Evolutionary conservation across 495 filamentous ascomycete genomes (phyloP), one percentile per base, ranked within the genome.

Genomic region (Astrocystis sublimbata): DNA sequence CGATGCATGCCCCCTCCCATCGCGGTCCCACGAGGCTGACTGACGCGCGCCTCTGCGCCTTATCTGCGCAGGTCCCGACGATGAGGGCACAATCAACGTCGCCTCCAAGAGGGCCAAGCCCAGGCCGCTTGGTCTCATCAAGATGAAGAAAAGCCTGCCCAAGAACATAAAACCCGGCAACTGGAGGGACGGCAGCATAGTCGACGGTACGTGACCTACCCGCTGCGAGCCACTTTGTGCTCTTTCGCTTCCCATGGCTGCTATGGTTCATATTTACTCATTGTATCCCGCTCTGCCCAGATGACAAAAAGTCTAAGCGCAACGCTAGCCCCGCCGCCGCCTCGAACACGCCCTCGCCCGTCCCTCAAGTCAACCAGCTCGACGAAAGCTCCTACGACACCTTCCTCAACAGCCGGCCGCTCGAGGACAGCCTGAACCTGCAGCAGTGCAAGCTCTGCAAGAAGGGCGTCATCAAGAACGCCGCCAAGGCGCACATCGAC

Each of bases 371-470:
- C 15, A 96, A 92, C 62, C 86, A 86, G 41, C 80, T 93, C 41
- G 87, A 92, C 64, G 83, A 88, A 42, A 83, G 80, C 58, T 81
- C 86, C 15, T 83, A 87, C 58, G 81, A 87, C 15, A 87, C 86
- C 1, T 94, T 96, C 72, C 76, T 87, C 10, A 91, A 85, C 40
- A 87, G 89, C 46, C 84, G 87, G 40, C 91, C 92, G 0, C 84
- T 88, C 49, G 86, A 91, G 51, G 88, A 91, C 62, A 63, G 76
- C 15, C 81, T 86, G 6, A 87, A 91, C 35, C 78, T 86, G 7
- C 80, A 87, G n/a, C 81, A 89, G 30, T 96, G 91, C 79, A 92
- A 90, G 68, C 85, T 89, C 53, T 96, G 91, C 79, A 92, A 90
- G 75, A 89, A 91, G 61, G 85, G 84, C 4, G 75, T 92, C 15